phyloP scores from a whole-genome alignment of 2,329 filamentous ascomycete species.

The Proliferodiscus dingleyae region DNA sequence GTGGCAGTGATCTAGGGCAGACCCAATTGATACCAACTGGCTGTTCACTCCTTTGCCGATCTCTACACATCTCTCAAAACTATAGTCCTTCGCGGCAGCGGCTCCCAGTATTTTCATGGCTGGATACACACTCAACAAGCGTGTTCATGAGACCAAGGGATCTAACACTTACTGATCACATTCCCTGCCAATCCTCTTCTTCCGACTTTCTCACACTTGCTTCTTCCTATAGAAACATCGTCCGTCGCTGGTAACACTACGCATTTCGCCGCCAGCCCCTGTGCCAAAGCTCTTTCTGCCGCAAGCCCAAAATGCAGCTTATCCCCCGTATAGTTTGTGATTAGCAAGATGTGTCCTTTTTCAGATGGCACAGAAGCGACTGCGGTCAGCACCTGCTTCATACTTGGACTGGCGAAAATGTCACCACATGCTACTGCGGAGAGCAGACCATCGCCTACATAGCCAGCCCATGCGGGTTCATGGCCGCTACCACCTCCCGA shows the following conservation, averaged over 20 bases:
- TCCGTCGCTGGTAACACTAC: constrained; percentile 58
- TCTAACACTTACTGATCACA: constrained; percentile 38
- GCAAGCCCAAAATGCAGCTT: constrained; percentile 40
- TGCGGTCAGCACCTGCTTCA: constrained; percentile 57
- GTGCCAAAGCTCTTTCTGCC: constrained; percentile 30
- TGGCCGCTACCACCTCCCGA: constrained; percentile 29
- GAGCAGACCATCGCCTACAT: constrained; percentile 58
- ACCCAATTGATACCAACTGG: constrained; percentile 43
- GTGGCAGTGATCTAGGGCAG: constrained; percentile 47
- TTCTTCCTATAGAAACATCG: constrained; percentile 58
- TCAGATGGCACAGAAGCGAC: constrained; percentile 51
- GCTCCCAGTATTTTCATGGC: constrained; percentile 36
- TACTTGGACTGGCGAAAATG: constrained; percentile 60
- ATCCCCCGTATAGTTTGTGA: constrained; percentile 51
- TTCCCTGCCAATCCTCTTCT: constrained; percentile 58
- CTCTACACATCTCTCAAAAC: constrained; percentile 22
- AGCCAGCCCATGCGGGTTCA: constrained; percentile 55
- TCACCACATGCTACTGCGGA: constrained; percentile 56
- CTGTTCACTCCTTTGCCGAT: constrained; percentile 27
- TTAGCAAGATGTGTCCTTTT: constrained; percentile 53
- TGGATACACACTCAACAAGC: constrained; percentile 12
- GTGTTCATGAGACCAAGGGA: background rate
- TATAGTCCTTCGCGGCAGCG: constrained; percentile 19
- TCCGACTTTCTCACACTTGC: constrained; percentile 50
- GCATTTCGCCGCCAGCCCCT: constrained; percentile 43